Conservation (phyloP, 768 basidiomycete genomes). For the Paxillus ammoniavirescens region DNA sequence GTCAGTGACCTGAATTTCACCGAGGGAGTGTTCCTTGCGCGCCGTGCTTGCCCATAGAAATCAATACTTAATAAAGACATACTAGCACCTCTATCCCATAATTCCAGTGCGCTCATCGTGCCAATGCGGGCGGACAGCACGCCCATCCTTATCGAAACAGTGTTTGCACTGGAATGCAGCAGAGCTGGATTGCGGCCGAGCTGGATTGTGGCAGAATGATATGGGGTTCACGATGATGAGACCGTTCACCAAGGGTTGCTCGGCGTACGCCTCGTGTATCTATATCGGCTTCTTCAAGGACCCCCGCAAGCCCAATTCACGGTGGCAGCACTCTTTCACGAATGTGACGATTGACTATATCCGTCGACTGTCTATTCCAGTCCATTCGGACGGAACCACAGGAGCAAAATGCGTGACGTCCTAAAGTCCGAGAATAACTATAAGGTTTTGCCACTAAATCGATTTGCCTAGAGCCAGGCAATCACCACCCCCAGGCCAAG, state of each 20-base stretch:
- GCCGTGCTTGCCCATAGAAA: background rate
- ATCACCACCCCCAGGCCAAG: conserved; percentile 8
- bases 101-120: conserved; percentile 18
- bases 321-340: background rate
- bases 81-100: background rate
- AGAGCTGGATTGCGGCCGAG: too few species aligned
- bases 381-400: background rate
- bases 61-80: conserved; percentile 17
- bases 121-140: conserved; percentile 11
- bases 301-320: background rate
- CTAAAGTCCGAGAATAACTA: conserved; percentile 7
- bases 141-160: conserved; percentile 9
- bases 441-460: conserved; percentile 4
- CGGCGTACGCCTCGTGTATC: background rate
- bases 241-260: background rate
- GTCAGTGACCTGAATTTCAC: background rate
- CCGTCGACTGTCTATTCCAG: background rate
- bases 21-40: background rate
- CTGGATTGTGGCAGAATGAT: too few species aligned
- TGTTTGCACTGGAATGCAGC: background rate
- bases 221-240: too few species aligned
- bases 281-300: background rate
- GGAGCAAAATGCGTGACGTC: background rate
- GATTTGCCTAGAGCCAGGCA: conserved; percentile 5
- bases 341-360: background rate